A percentile compares a stretch with the other conserved stretches of the same genome.
Evolutionary conservation across 805 yeast species (phyloP).

Genomic region (Starmera dryadoides): DNA sequence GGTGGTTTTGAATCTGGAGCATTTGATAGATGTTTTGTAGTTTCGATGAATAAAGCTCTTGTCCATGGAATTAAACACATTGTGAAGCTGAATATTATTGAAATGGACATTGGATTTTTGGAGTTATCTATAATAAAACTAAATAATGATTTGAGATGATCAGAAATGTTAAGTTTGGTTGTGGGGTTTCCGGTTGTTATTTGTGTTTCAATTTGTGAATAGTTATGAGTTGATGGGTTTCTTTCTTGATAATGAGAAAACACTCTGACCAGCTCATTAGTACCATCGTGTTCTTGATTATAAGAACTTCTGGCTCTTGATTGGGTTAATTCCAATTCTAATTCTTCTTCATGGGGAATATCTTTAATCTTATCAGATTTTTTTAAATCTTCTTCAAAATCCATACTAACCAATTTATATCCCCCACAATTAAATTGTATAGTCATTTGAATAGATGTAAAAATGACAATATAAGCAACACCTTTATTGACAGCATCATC

Average conservation of each 20-base stretch:
- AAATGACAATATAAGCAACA: slow-evolving; percentile 76
- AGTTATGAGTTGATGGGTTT: slow-evolving; percentile 1
- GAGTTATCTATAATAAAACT: slow-evolving; percentile 41
- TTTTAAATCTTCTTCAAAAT: too few species aligned
- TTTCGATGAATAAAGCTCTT: slow-evolving; percentile 55
- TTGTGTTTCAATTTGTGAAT: neutral
- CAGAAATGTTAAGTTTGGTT: slow-evolving; percentile 2
- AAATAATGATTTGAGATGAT: slow-evolving; percentile 20
- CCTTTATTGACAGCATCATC: slow-evolving; percentile 61
- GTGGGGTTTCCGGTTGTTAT: slow-evolving; percentile 4
- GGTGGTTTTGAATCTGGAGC: slow-evolving; percentile 87
- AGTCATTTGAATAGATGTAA: slow-evolving; percentile 54
- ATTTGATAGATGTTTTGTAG: slow-evolving; percentile 36
- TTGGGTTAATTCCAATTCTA: slow-evolving; percentile 13
- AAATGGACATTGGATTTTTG: slow-evolving; percentile 60
- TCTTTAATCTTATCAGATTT: too few species aligned
- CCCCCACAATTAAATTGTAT: slow-evolving; percentile 73
- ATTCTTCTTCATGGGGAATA: slow-evolving; percentile 2
- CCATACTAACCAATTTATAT: slow-evolving; percentile 60
- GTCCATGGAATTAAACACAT: slow-evolving; percentile 81
- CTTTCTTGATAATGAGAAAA: slow-evolving; percentile 1
- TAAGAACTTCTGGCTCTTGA: slow-evolving; percentile 5
- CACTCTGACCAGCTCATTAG: neutral
- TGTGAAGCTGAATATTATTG: slow-evolving; percentile 54
- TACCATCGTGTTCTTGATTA: neutral